Percentiles rank a stretch among this genome's conserved stretches.
These are phyloP conservation scores for Fragaria ananassa DNA, from an alignment of 306 rosid species.

Conservation along the genomic window DNA sequence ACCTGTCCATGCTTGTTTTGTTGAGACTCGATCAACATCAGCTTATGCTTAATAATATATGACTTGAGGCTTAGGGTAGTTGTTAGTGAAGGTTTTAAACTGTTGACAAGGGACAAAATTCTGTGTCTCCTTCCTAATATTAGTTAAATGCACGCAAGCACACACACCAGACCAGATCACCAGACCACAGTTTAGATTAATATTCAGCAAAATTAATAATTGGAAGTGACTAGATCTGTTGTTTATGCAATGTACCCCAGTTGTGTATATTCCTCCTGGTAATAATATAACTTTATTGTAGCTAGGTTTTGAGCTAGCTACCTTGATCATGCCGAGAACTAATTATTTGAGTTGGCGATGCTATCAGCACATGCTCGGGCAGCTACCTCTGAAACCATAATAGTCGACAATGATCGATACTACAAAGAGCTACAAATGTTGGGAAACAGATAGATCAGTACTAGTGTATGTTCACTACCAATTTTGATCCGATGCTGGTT, in stretches of 20 bases:
- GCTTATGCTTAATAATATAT: not conserved
- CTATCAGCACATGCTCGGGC: not conserved
- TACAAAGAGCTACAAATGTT: not conserved
- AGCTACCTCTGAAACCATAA: not conserved
- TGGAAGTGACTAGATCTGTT: constrained; percentile 20
- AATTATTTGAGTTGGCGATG: constrained; percentile 20
- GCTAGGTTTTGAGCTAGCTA: not conserved
- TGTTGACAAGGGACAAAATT: constrained; percentile 23
- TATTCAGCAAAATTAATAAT: constrained; percentile 8
- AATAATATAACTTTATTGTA: not conserved
- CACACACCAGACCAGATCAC: not conserved
- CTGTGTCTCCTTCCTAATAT: not conserved
- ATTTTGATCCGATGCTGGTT: not conserved
- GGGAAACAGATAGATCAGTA: not conserved
- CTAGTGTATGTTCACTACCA: not conserved
- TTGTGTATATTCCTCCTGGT: constrained; percentile 2
- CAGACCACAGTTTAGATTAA: constrained; percentile 15
- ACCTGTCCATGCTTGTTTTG: constrained; percentile 8
- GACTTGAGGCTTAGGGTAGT: constrained; percentile 22
- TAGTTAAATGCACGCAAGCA: not conserved
- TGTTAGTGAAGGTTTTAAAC: constrained; percentile 34
- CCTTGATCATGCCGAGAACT: constrained; percentile 3
- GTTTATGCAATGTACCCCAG: constrained; percentile 32
- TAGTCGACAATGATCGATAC: not conserved
- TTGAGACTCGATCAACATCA: not conserved